Evolutionary conservation across 305 asterid genomes (phyloP).

Genomic region (Salvia sclarea): DNA sequence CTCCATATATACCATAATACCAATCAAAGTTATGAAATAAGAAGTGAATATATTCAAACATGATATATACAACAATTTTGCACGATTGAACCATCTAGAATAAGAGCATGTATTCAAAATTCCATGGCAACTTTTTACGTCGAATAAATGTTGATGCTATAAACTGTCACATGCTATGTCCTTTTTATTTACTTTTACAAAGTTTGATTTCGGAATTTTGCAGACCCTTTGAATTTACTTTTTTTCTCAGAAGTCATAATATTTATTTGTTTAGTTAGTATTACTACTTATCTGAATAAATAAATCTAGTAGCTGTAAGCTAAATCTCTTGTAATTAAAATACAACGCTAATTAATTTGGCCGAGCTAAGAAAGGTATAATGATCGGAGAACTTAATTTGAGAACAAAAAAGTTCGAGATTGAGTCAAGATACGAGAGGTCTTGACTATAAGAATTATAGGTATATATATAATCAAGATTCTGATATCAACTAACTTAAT

Average conservation of each 20-base stretch:
- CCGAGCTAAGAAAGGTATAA: too few species aligned
- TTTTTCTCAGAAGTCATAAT: not conserved
- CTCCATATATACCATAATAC: not conserved
- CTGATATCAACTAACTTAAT: too few species aligned
- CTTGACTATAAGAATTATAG: too few species aligned
- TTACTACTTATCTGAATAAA: too few species aligned
- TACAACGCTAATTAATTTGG: too few species aligned
- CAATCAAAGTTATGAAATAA: not conserved
- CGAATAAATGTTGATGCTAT: not conserved
- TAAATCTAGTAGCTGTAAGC: too few species aligned
- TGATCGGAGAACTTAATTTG: too few species aligned
- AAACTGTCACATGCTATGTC: not conserved
- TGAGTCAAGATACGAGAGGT: too few species aligned
- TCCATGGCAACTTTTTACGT: not conserved
- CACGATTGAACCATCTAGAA: not conserved
- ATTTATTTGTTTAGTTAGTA: not conserved
- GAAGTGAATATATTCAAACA: not conserved
- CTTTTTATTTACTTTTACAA: not conserved
- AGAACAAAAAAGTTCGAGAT: too few species aligned
- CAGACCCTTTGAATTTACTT: not conserved
- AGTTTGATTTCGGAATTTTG: not conserved
- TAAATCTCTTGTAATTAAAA: too few species aligned
- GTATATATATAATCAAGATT: too few species aligned
- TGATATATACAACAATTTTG: not conserved
- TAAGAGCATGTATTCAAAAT: constrained; percentile 13